Conservation (phyloP, 371 early-diverging fungal genomes). For the Mucor racemosus region DNA sequence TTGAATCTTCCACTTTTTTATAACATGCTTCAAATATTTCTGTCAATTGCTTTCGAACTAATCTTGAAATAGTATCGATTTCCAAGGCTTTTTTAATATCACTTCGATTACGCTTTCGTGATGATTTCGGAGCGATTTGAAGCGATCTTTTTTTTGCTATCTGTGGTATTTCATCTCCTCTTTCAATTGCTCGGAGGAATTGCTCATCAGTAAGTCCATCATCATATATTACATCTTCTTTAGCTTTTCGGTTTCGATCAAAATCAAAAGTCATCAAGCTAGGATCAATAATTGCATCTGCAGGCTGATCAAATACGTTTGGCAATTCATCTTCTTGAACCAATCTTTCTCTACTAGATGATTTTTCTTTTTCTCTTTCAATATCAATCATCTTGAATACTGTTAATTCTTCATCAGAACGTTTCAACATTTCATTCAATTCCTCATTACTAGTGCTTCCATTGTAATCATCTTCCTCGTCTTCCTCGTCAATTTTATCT, state of each 20-base stretch:
- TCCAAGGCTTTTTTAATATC: neutral
- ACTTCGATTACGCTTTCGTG: neutral
- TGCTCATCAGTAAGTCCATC: slow-evolving; percentile 95
- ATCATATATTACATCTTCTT: slow-evolving; percentile 79
- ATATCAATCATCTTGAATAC: slow-evolving; percentile 47
- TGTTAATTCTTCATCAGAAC: slow-evolving; percentile 39
- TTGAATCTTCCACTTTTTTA: slow-evolving; percentile 59
- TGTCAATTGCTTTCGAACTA: slow-evolving; percentile 56
- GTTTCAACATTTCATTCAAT: slow-evolving; percentile 54
- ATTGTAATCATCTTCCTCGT: slow-evolving; percentile 54
- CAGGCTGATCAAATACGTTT: slow-evolving; percentile 62
- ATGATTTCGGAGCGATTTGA: neutral
- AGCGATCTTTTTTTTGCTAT: neutral
- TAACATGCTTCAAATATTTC: slow-evolving; percentile 54
- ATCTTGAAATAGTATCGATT: slow-evolving; percentile 39
- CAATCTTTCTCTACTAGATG: slow-evolving; percentile 66
- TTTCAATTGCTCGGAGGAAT: slow-evolving; percentile 60
- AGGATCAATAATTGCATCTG: slow-evolving; percentile 56
- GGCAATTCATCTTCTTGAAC: slow-evolving; percentile 89
- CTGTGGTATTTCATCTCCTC: neutral
- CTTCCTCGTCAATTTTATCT: slow-evolving; percentile 61
- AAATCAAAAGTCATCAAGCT: slow-evolving; percentile 45
- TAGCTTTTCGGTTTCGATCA: slow-evolving; percentile 72
- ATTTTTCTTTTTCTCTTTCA: slow-evolving; percentile 39
- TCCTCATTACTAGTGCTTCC: slow-evolving; percentile 73